Percentiles rank a stretch among this genome's conserved stretches.
phyloP scores from a whole-genome alignment of 352 stramenopile genomes.

The Globisporangium cystogenes region DNA sequence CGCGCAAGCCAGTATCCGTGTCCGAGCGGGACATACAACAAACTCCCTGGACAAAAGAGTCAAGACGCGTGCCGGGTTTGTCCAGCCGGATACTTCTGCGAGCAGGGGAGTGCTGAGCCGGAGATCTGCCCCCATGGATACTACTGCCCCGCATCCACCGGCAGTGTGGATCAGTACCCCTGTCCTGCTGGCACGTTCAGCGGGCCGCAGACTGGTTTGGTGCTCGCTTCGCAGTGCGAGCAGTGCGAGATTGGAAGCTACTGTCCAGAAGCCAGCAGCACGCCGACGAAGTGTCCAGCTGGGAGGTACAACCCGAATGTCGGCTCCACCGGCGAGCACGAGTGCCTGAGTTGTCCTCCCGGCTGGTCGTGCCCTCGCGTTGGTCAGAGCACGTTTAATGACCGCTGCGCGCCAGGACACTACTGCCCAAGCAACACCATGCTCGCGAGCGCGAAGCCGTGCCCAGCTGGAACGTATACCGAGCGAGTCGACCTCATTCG shows the following conservation, averaged over 20 bases:
- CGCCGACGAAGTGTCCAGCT: slow-evolving; percentile 57
- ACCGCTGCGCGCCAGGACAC: slow-evolving; percentile 61
- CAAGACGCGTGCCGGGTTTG: slow-evolving; percentile 52
- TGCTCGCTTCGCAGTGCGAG: slow-evolving; percentile 40
- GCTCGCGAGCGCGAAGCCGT: slow-evolving; percentile 46
- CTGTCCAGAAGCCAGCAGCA: slow-evolving; percentile 74
- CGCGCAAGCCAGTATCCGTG: slow-evolving; percentile 72
- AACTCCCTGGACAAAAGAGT: slow-evolving; percentile 36
- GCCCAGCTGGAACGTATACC: slow-evolving; percentile 72
- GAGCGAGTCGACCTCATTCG: slow-evolving; percentile 60
- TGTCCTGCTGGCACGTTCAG: slow-evolving; percentile 88
- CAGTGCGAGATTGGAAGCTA: slow-evolving; percentile 70
- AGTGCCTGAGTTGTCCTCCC: slow-evolving; percentile 63
- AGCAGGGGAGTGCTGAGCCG: slow-evolving; percentile 35
- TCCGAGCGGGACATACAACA: slow-evolving; percentile 82
- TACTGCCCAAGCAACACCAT: slow-evolving; percentile 71
- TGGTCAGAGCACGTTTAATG: slow-evolving; percentile 49
- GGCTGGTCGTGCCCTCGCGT: slow-evolving; percentile 72
- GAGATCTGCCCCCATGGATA: slow-evolving; percentile 69
- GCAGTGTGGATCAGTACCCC: slow-evolving; percentile 58
- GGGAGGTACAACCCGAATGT: slow-evolving; percentile 68
- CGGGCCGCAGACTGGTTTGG: slow-evolving; percentile 44
- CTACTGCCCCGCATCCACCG: slow-evolving; percentile 77
- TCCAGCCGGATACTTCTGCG: slow-evolving; percentile 60
- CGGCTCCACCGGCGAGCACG: slow-evolving; percentile 37